Percentiles rank a stretch among this genome's conserved stretches.
Conservation (phyloP, 2,329 filamentous ascomycete genomes). For the Fonsecaea multimorphosa region DNA sequence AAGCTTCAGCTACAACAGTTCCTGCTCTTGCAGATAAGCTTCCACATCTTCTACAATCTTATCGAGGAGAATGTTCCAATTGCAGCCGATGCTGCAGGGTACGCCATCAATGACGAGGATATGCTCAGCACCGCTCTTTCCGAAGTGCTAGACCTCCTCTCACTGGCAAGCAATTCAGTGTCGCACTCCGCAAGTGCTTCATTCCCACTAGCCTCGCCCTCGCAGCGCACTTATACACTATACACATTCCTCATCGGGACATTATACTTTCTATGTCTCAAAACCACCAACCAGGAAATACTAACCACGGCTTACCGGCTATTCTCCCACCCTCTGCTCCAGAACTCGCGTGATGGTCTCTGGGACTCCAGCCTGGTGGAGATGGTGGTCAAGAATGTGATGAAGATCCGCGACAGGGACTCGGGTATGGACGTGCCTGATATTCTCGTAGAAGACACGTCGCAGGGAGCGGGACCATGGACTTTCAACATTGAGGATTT, state of each 20-base stretch:
- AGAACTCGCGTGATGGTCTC: conserved; percentile 36
- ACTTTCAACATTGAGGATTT: not conserved
- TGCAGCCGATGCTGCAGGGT: not conserved
- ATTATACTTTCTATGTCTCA: conserved; percentile 40
- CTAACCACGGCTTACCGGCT: conserved; percentile 29
- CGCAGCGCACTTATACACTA: conserved; percentile 35
- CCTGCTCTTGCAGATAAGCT: conserved; percentile 2
- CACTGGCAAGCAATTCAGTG: not conserved
- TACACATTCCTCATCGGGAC: conserved; percentile 39
- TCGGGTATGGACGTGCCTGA: not conserved
- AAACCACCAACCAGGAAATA: conserved; percentile 29
- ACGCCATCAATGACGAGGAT: not conserved
- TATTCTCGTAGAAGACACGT: not conserved
- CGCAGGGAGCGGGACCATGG: too few relatives aligned
- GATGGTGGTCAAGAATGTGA: conserved; percentile 28
- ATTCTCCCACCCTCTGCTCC: conserved; percentile 29
- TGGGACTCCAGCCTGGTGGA: conserved; percentile 38
- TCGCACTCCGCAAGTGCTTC: not conserved
- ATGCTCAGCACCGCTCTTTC: not conserved
- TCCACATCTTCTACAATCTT: conserved; percentile 12
- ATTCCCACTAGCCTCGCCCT: not conserved
- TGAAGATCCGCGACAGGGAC: conserved; percentile 7
- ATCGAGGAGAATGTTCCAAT: conserved; percentile 9
- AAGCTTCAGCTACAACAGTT: conserved; percentile 1
- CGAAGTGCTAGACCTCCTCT: not conserved